Evolutionary conservation across 1,284 basidiomycete species (phyloP), one percentile per base, ranked within the genome.

Genomic region (Mycosarcoma maydis): DNA sequence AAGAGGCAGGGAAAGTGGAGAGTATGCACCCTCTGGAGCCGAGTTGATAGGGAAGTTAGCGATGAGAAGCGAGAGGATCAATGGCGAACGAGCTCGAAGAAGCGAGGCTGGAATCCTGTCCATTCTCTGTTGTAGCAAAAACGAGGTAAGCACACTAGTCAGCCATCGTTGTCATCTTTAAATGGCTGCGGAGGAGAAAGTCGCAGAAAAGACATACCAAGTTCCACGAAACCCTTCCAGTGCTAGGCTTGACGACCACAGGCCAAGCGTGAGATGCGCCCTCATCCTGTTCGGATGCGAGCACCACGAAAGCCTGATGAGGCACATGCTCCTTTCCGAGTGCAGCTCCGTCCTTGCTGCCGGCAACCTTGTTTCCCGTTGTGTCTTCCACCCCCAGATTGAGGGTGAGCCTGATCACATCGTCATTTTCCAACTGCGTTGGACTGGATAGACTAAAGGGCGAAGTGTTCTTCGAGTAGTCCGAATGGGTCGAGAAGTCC

Each of bases 191-290:
- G n/a, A 34, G 16, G 32, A 34, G 8, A 7, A 34, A 34, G 9
- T 34, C 32, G 32, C 6, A 24, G 11, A 8, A 0, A 3, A 30
- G 5, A 53, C 68, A 38, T 56, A 72, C 72, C 68, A 72, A 30
- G 22, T 54, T 70, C 73, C 73, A 75, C 19, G 66, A 48, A 10
- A 55, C 73, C 33, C 61, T 69, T 4, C 73, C 73, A 14, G 60
- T 58, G 33, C 52, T 55, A 1, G 73, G 51, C 50, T 75, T 75
- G 55, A 75, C 59, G 8, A 46, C 43, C 8, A 75, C 17, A 1
- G 69, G 53, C 53, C 60, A 75, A 22, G 59, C 58, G 10, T 66
- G 55, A 20, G 55, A 59, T 1, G 37, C 52, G 5, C 26, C n/a
- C 11, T 40, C 33, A 4, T 38, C 50, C 11, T 41, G n/a, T 3